Evolutionary conservation across 805 yeast genomes (phyloP), one percentile per base, ranked within the genome.

Genomic region (Candida saitoana): DNA sequence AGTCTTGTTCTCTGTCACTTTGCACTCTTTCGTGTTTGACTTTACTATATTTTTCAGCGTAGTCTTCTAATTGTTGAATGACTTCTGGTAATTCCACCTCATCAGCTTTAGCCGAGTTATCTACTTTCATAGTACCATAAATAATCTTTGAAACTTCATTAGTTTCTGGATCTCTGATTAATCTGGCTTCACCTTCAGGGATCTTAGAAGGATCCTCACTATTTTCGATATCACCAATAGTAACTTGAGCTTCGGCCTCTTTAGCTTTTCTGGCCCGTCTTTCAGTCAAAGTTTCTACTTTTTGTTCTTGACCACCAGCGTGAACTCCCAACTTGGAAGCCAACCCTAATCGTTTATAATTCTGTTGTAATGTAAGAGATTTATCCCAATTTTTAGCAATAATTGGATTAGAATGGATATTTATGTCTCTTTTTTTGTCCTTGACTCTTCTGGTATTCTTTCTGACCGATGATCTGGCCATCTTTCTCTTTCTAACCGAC

Each of bases 341-440:
- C 40, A 93, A 69, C 3, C 99, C 99, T 20, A 93, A 66, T 48
- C 72, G 79, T 52, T 82, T 82, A 65, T 93, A 91, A 62, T 93
- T 93, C 59, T 93, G 98, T 40, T 80, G 74, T 46, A 90, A 67
- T 0, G 98, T 90, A 43, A 83, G 71, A 9, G 77, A 75, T 45
- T 80, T 76, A 63, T 93, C 96, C 99, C 99, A 93, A 61, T 89
- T 77, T 25, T 80, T 86, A 3, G 88, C 95, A 48, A 93, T 85
- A 48, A 93, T 77, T 2, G 95, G 86, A 57, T 88, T 87, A 0
- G 86, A 73, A 37, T 73, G 73, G 24, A 86, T 78, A 46, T 80
- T 80, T 45, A 82, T 68, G 50, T 82, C 74, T 57, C 84, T 76
- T 52, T 80, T 82, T 54, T 76, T 80, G 55, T 85, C 90, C 59